A percentile compares a stretch with the other conserved stretches of the same genome.
phyloP scores from a whole-genome alignment of 129 eudicot species.

The Tagetes patula region DNA sequence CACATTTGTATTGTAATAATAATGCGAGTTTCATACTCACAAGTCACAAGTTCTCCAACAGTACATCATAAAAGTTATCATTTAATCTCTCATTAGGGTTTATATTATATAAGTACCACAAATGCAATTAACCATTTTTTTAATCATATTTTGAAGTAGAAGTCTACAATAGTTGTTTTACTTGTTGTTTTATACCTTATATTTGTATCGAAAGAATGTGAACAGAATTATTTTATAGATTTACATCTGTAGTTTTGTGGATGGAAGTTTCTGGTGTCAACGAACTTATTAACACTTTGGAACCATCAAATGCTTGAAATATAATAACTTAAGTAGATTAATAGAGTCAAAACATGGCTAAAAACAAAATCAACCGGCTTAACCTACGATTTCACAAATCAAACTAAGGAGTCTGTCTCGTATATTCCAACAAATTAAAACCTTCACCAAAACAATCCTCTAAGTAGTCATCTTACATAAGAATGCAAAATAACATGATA shows the following conservation, averaged over 20 bases:
- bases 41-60: no score
- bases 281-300: slow-evolving; percentile 26
- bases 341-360: slow-evolving; percentile 6
- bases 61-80: no score
- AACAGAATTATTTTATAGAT: neutral
- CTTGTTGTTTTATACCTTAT: slow-evolving; percentile 15
- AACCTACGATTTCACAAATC: slow-evolving; percentile 3
- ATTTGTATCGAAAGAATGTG: slow-evolving; percentile 11
- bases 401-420: neutral
- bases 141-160: neutral
- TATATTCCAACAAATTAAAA: slow-evolving; percentile 20
- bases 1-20: no score
- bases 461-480: neutral
- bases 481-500: neutral
- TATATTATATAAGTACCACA: neutral
- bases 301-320: slow-evolving; percentile 24
- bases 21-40: no score
- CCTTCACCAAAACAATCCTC: neutral
- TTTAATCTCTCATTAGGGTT: neutral
- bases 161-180: slow-evolving; percentile 15
- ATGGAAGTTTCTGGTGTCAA: slow-evolving; percentile 28
- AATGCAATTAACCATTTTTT: neutral
- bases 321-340: neutral
- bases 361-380: slow-evolving; percentile 29
- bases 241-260: neutral